Evolutionary conservation across 352 stramenopile species (phyloP), one percentile per base, ranked within the genome.

Genomic region (Detonula confervacea): DNA sequence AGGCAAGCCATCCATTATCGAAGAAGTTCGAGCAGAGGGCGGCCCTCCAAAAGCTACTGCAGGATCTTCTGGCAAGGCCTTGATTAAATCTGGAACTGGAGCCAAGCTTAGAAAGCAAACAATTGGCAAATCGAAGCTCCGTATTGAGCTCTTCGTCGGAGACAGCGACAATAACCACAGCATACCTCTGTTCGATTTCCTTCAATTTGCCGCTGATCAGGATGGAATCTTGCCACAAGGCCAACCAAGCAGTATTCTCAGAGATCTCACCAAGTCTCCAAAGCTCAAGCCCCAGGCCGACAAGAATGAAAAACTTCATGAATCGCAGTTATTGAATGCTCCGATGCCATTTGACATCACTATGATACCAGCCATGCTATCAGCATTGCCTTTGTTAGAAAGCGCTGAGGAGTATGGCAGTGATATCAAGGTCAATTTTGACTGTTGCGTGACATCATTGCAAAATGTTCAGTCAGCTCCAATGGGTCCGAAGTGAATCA

Each of bases 21-120:
- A 83, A 66, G 75, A 83, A 57, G 6, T 78, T n/a, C n/a, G n/a
- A n/a, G n/a, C n/a, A 3, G 52, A 77, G 57, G 52, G 47, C 25
- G 46, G 2, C 35, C 51, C 70, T 54, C 29, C 37, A 14, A 66
- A 27, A 35, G 6, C n/a, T 14, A 14, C 2, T 35, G 35, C 35
- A 6, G 6, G 35, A 6, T 39, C 27, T 54, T 9, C 24, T 54
- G 29, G 12, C 25, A 39, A 60, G 14, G 24, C 16, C 35, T 6
- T 44, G 12, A 12, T 44, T 6, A 6, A 44, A 44, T 6, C 6
- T 44, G 35, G 12, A 12, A 44, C 35, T 12, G 6, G 35, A 44
- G 35, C 35, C 12, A 44, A 12, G 35, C 6, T 12, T 12, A 44
- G 12, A 44, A 18, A 22, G 42, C 9, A 49, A 49, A 49, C 51